phyloP scores from a whole-genome alignment of 768 basidiomycete species.

The Hygrocybe coccinea region DNA sequence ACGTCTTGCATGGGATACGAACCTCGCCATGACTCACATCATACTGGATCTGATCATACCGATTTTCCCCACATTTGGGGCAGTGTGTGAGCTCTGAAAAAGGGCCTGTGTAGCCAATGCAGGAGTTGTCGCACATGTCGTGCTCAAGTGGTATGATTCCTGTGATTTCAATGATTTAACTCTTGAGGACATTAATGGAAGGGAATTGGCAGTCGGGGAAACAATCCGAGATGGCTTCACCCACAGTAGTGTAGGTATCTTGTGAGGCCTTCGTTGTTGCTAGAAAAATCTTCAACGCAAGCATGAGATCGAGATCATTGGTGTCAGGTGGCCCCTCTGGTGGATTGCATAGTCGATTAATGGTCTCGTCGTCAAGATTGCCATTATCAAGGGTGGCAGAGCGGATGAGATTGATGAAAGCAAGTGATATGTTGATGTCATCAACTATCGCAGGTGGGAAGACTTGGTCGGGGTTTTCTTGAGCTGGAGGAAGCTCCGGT shows the following conservation, averaged over 20 bases:
- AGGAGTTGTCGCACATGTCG: constrained; percentile 43
- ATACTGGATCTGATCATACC: constrained; percentile 18
- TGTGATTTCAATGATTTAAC: constrained; percentile 24
- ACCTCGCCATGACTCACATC: neutral
- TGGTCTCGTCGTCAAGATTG: constrained; percentile 14
- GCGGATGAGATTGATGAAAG: constrained; percentile 21
- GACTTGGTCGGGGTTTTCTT: neutral
- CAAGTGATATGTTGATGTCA: constrained; percentile 14
- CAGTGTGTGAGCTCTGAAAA: constrained; percentile 28
- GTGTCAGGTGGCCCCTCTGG: constrained; percentile 13
- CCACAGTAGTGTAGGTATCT: constrained; percentile 24
- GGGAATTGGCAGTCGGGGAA: constrained; percentile 25
- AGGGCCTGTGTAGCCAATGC: constrained; percentile 38
- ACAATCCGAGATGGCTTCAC: constrained; percentile 16
- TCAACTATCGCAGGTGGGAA: constrained; percentile 6
- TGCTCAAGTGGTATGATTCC: constrained; percentile 31
- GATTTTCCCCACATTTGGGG: constrained; percentile 25
- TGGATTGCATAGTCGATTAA: constrained; percentile 28
- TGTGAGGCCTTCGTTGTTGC: constrained; percentile 27
- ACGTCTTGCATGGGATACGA: constrained; percentile 24
- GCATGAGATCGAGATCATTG: constrained; percentile 21
- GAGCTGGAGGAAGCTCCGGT: neutral
- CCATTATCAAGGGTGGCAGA: constrained; percentile 26
- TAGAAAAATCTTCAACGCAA: constrained; percentile 33
- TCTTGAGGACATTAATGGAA: constrained; percentile 28